Conservation (phyloP, 1,284 basidiomycete species). For the Ustilago esculenta region DNA sequence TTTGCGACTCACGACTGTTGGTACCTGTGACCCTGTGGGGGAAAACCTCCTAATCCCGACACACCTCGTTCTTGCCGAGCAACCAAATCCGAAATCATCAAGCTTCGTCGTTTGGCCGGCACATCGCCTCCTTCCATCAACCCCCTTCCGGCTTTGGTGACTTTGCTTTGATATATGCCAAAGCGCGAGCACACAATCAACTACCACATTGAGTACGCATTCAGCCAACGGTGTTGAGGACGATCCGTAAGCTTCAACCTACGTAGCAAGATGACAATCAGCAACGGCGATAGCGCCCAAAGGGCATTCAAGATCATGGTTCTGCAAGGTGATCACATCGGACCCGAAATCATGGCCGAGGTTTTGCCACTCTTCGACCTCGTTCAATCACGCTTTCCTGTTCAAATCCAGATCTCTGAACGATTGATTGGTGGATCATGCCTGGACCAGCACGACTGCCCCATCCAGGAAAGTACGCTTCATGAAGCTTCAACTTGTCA, state of each 20-base stretch:
- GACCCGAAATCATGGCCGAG: constrained; percentile 88
- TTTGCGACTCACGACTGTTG: no score
- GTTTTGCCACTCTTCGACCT: constrained; percentile 84
- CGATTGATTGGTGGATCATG: constrained; percentile 30
- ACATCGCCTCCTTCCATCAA: no score
- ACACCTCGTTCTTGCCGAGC: no score
- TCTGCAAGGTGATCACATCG: constrained; percentile 94
- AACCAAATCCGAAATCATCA: no score
- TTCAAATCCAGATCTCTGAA: constrained; percentile 72
- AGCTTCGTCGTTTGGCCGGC: no score
- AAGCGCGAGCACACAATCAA: no score
- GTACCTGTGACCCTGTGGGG: no score
- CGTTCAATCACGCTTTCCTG: constrained; percentile 74
- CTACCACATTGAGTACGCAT: background rate
- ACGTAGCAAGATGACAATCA: constrained; percentile 5
- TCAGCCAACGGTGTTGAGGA: no score
- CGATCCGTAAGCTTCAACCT: no score
- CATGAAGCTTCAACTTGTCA: constrained; percentile 78
- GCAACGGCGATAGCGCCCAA: background rate
- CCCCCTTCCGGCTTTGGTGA: no score
- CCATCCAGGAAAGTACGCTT: constrained; percentile 72
- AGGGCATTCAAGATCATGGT: constrained; percentile 76
- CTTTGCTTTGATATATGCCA: no score
- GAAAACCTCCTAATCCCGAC: background rate
- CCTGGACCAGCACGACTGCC: constrained; percentile 38